phyloP scores from a whole-genome alignment of 2,329 filamentous ascomycete species.

The Penicillium sp. region DNA sequence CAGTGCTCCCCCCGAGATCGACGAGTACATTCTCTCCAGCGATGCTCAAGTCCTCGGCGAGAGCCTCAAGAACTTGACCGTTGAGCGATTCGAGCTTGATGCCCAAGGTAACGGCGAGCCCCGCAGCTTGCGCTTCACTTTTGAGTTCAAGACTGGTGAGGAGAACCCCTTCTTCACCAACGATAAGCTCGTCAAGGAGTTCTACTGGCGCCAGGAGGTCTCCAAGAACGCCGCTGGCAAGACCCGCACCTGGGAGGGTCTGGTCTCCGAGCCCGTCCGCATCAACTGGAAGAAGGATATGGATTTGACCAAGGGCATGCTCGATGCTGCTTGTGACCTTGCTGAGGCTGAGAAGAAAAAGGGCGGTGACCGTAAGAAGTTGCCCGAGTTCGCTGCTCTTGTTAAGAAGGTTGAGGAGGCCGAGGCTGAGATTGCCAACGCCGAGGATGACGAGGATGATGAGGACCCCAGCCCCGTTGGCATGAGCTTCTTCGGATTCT shows the following conservation, averaged over 20 bases:
- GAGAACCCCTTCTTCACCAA: slow-evolving; percentile 82
- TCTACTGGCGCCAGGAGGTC: slow-evolving; percentile 70
- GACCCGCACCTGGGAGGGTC: slow-evolving; percentile 64
- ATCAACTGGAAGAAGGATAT: slow-evolving; percentile 85
- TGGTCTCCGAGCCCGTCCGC: slow-evolving; percentile 83
- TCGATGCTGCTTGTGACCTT: slow-evolving; percentile 68
- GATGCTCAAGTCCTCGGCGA: slow-evolving; percentile 69
- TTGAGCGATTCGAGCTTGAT: slow-evolving; percentile 75
- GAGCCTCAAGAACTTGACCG: slow-evolving; percentile 65
- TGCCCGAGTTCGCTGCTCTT: slow-evolving; percentile 55
- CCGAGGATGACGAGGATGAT: slow-evolving; percentile 31
- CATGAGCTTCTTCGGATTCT: slow-evolving; percentile 84
- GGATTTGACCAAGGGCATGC: slow-evolving; percentile 78
- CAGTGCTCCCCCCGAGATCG: slow-evolving; percentile 78
- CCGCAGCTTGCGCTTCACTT: slow-evolving; percentile 71
- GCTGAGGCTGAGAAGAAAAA: slow-evolving; percentile 61
- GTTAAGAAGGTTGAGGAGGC: slow-evolving; percentile 47
- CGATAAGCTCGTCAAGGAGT: slow-evolving; percentile 80
- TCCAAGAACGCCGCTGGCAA: slow-evolving; percentile 44
- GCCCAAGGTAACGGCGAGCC: slow-evolving; percentile 66
- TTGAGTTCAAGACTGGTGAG: slow-evolving; percentile 62
- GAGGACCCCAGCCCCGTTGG: slow-evolving; percentile 56
- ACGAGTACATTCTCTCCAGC: slow-evolving; percentile 79
- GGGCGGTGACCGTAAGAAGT: slow-evolving; percentile 48
- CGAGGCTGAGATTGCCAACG: slow-evolving; percentile 27